Percentiles rank a stretch among this genome's conserved stretches.
Evolutionary conservation across 1,284 basidiomycete genomes (phyloP).

Genomic region (Apiotrichum veenhuisii): DNA sequence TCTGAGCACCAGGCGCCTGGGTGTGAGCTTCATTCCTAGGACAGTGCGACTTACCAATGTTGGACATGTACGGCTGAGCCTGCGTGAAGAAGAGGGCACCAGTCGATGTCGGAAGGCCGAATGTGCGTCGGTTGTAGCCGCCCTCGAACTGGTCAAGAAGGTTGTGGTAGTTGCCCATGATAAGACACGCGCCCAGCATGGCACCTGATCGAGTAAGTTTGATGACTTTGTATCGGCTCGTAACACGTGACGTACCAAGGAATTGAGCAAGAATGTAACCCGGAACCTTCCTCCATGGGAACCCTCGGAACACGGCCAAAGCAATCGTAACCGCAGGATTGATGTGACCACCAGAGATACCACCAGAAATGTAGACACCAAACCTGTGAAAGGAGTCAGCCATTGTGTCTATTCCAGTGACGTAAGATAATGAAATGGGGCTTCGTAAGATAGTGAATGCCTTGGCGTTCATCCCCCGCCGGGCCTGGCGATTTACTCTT

Average conservation of each 20-base stretch:
- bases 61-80: constrained; percentile 10
- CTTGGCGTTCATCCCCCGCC: too few relatives aligned
- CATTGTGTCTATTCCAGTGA: background rate
- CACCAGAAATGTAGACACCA: constrained; percentile 10
- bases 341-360: constrained; percentile 27
- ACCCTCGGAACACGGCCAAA: constrained; percentile 25
- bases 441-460: too few relatives aligned
- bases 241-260: constrained; percentile 9
- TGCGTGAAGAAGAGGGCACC: constrained; percentile 11
- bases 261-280: constrained; percentile 34
- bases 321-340: constrained; percentile 30
- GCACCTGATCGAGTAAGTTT: constrained; percentile 15
- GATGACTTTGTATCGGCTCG: background rate
- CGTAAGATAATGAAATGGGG: background rate
- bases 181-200: constrained; percentile 25
- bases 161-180: constrained; percentile 26
- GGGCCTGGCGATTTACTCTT: too few relatives aligned
- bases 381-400: constrained; percentile 4
- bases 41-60: constrained; percentile 1
- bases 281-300: constrained; percentile 39
- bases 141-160: constrained; percentile 16
- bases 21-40: background rate
- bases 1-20: constrained; percentile 12
- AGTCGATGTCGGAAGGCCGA: constrained; percentile 10
- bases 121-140: constrained; percentile 9